Evolutionary conservation across 2,329 filamentous ascomycete species (phyloP).

Genomic region (Sarocladium kiliense): DNA sequence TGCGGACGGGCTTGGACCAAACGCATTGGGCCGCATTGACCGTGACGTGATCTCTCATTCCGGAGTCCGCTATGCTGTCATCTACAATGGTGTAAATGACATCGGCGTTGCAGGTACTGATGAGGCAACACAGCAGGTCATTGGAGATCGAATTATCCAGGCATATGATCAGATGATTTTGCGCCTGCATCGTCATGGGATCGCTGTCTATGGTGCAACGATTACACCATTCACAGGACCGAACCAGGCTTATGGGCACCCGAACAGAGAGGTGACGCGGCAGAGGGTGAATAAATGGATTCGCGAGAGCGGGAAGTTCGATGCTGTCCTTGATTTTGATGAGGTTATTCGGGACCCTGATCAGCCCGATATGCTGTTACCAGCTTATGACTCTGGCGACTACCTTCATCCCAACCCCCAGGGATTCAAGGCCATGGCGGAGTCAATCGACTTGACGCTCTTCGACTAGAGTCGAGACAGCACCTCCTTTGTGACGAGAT

Average conservation of each 20-base stretch:
- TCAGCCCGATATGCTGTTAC: conserved; percentile 31
- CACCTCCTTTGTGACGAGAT: too few species aligned
- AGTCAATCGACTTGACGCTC: conserved; percentile 45
- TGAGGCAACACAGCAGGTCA: conserved; percentile 32
- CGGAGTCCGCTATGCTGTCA: conserved; percentile 48
- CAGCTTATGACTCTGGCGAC: conserved; percentile 50
- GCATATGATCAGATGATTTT: conserved; percentile 52
- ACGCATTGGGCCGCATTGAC: conserved; percentile 50
- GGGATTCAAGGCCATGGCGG: conserved; percentile 52
- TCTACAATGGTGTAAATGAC: conserved; percentile 62
- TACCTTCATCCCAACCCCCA: conserved; percentile 52
- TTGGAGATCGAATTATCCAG: conserved; percentile 43
- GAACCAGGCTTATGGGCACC: conserved; percentile 44
- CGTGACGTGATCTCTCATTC: conserved; percentile 54
- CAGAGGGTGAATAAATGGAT: conserved; percentile 56
- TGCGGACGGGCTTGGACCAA: conserved; percentile 54
- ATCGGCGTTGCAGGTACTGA: conserved; percentile 47
- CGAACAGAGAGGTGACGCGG: conserved; percentile 47
- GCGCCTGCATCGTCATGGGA: conserved; percentile 44
- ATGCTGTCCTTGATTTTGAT: conserved; percentile 60
- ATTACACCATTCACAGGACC: conserved; percentile 39
- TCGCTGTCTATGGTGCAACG: conserved; percentile 54
- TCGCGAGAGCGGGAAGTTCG: conserved; percentile 46
- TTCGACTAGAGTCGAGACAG: conserved; percentile 30
- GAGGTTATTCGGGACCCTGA: conserved; percentile 42